phyloP scores from a whole-genome alignment of 441 rosid species.

The Pelargonium myrrhifolium region DNA sequence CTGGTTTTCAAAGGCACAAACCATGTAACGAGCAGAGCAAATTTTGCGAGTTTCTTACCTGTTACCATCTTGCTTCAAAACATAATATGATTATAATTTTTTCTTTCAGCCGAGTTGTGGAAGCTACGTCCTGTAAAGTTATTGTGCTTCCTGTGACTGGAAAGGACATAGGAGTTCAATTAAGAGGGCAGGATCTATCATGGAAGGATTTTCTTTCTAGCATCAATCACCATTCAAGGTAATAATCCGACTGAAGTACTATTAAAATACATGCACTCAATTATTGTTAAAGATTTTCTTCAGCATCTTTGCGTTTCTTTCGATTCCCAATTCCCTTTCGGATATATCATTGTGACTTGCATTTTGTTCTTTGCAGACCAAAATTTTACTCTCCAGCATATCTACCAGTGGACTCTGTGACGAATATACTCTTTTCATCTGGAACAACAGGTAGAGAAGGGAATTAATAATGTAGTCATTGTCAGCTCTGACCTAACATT shows the following conservation, averaged over 20 bases:
- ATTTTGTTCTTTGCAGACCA: conserved; percentile 31
- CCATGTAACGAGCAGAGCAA: not conserved
- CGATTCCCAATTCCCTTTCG: conserved; percentile 7
- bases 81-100: not conserved
- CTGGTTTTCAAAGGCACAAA: not conserved
- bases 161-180: conserved; percentile 30
- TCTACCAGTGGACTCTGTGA: conserved; percentile 42
- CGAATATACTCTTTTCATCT: conserved; percentile 78
- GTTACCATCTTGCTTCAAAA: not conserved
- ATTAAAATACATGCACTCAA: too few species aligned
- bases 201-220: conserved; percentile 61
- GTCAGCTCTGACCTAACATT: not conserved
- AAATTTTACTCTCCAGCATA: conserved; percentile 38
- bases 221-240: conserved; percentile 43
- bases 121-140: conserved; percentile 59
- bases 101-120: conserved; percentile 57
- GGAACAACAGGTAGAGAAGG: conserved; percentile 66
- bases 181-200: conserved; percentile 61
- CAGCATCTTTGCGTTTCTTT: not conserved
- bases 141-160: conserved; percentile 69
- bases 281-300: too few species aligned
- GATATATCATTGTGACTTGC: not conserved
- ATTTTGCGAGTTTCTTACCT: not conserved
- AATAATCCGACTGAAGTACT: conserved; percentile 2
- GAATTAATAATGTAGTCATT: not conserved